phyloP scores from a whole-genome alignment of 352 stramenopile genomes.

The Phytophthora fragariaefolia region DNA sequence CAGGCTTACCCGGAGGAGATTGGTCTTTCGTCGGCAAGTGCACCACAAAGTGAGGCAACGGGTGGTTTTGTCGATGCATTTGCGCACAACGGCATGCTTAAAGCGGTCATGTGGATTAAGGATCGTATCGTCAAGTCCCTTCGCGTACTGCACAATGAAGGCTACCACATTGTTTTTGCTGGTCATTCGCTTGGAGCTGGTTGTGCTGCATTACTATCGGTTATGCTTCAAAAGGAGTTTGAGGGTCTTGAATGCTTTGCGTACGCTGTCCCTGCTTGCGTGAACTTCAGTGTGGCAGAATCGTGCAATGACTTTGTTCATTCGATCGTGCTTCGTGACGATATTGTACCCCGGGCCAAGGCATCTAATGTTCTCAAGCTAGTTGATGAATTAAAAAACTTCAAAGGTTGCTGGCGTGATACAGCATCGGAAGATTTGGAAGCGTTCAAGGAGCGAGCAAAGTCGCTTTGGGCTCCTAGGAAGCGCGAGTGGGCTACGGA shows the following conservation, averaged over 20 bases:
- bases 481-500: conserved; percentile 85
- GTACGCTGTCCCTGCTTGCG: conserved; percentile 86
- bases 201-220: conserved; percentile 73
- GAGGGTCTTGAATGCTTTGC: conserved; percentile 82
- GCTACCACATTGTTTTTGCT: conserved; percentile 83
- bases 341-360: conserved; percentile 86
- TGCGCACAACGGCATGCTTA: conserved; percentile 88
- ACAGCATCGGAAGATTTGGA: conserved; percentile 81
- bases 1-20: conserved; percentile 85
- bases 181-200: conserved; percentile 85
- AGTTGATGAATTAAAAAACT: conserved; percentile 75
- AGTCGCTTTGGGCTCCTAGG: conserved; percentile 81
- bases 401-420: conserved; percentile 84
- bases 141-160: conserved; percentile 73
- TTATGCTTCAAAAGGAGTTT: conserved; percentile 91
- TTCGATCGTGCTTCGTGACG: conserved; percentile 86
- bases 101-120: conserved; percentile 90
- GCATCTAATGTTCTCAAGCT: conserved; percentile 86
- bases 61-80: conserved; percentile 88
- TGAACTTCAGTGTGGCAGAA: conserved; percentile 83
- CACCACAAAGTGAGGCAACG: conserved; percentile 47
- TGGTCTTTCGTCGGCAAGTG: conserved; percentile 47
- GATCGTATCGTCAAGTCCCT: conserved; percentile 81
- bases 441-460: conserved; percentile 83
- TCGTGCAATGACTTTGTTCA: conserved; percentile 81